Percentiles rank a stretch among this genome's conserved stretches.
Evolutionary conservation across 2,329 filamentous ascomycete species (phyloP).

Genomic region (Emergomyces pasteurianus): DNA sequence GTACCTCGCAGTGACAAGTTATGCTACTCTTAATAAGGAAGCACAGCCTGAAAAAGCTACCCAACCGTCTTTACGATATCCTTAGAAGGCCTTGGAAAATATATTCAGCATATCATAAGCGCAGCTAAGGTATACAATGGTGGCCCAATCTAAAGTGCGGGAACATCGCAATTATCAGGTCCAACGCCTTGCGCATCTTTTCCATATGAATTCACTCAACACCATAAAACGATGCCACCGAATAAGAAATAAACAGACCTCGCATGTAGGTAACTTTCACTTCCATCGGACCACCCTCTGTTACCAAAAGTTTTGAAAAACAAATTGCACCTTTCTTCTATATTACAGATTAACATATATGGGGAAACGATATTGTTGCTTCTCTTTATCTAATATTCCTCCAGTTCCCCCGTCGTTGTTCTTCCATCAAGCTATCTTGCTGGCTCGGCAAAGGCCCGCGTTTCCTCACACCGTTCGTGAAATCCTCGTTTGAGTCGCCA

Average conservation of each 20-base stretch:
- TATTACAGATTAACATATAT: neutral
- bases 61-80: neutral
- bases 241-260: neutral
- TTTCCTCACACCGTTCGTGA: constrained; percentile 36
- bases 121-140: neutral
- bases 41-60: neutral
- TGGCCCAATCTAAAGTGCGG: neutral
- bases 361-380: neutral
- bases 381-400: constrained; percentile 26
- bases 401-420: constrained; percentile 52
- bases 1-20: neutral
- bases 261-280: neutral
- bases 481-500: constrained; percentile 13
- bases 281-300: neutral
- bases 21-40: neutral
- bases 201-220: neutral
- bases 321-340: neutral
- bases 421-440: constrained; percentile 65
- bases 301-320: neutral
- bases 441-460: constrained; percentile 69
- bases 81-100: neutral
- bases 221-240: neutral
- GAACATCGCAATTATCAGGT: neutral
- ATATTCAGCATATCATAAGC: neutral
- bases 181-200: neutral